phyloP scores from a whole-genome alignment of 2,329 filamentous ascomycete species.

The Clarireedia hainanense region DNA sequence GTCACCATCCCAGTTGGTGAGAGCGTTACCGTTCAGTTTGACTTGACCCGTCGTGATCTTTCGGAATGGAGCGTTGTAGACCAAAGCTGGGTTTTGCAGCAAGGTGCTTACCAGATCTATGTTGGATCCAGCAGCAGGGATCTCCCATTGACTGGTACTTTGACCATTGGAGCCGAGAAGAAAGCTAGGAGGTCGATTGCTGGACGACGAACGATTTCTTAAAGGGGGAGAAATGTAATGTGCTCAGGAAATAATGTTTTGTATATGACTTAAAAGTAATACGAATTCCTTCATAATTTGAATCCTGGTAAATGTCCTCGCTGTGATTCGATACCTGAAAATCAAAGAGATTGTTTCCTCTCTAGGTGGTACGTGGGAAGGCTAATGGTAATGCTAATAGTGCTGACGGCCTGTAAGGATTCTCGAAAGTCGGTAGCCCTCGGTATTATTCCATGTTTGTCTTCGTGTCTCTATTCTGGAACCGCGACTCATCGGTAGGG shows the following conservation, averaged over 20 bases:
- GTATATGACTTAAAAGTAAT: too few species aligned
- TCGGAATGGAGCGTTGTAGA: slow-evolving; percentile 53
- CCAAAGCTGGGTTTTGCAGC: slow-evolving; percentile 44
- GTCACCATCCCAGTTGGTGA: slow-evolving; percentile 40
- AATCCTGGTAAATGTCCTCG: too few species aligned
- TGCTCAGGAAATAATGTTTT: background rate
- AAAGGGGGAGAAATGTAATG: background rate
- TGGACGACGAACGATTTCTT: background rate
- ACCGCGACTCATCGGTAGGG: too few species aligned
- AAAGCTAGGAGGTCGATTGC: background rate
- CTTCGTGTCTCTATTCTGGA: too few species aligned
- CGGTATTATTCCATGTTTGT: too few species aligned
- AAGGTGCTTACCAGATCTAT: slow-evolving; percentile 1
- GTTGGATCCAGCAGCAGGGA: slow-evolving; percentile 5
- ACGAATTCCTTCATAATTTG: too few species aligned
- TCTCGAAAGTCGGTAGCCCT: too few species aligned
- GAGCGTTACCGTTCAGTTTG: slow-evolving; percentile 38
- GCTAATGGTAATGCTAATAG: too few species aligned
- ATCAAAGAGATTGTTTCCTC: too few species aligned
- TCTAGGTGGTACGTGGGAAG: too few species aligned
- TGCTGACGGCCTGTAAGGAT: too few species aligned
- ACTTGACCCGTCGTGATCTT: slow-evolving; percentile 51
- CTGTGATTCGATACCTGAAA: too few species aligned
- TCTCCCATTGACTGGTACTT: slow-evolving; percentile 1
- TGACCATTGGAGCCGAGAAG: background rate